Evolutionary conservation across 768 basidiomycete genomes (phyloP), one percentile per base, ranked within the genome.

Genomic region (Kondoa malvinella): DNA sequence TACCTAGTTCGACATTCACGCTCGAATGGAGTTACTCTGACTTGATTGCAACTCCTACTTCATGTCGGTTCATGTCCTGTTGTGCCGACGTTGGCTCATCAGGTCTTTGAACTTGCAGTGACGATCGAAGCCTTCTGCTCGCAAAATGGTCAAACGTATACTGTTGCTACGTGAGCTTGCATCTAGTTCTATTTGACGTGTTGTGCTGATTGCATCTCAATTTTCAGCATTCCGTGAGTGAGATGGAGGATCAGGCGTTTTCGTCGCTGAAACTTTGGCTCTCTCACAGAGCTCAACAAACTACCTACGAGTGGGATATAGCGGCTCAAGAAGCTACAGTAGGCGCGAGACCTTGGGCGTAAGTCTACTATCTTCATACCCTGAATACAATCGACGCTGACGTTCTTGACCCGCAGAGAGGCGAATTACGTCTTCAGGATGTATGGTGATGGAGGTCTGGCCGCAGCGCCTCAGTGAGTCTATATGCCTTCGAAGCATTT

Each of bases 101-200:
- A 50, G 8, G 40, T 21, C 21, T 21, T 8, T 21, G 40, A 50
- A 8, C 12, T 8, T 8, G 12, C 40, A 50, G 40, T 63, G 14
- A 63, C 61, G 29, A 27, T 63, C 8, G 30, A 27, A 17, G 61
- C 61, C 12, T 63, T 63, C 32, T 63, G 61, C 61, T 63, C 61
- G 3, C 29, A 30, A 17, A 63, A 63, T 63, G 29, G 33, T 12
- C 29, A 31, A 27, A 63, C 61, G 3, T 63, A 63, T 32, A 16
- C 61, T 3, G 33, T 63, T 30, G 61, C 27, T n/a, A 30, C 61
- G 15, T 17, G n/a, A 27, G 61, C 17, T 30, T 21, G 21, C 21
- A 8, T 21, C 40, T 50, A 50, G 8, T 8, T 50, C 12, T 50
- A 50, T 50, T 50, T 21, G 40, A 50, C 21, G n/a, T n/a, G n/a